phyloP scores from a whole-genome alignment of 2,329 filamentous ascomycete species.

The Arachnopeziza araneosa region DNA sequence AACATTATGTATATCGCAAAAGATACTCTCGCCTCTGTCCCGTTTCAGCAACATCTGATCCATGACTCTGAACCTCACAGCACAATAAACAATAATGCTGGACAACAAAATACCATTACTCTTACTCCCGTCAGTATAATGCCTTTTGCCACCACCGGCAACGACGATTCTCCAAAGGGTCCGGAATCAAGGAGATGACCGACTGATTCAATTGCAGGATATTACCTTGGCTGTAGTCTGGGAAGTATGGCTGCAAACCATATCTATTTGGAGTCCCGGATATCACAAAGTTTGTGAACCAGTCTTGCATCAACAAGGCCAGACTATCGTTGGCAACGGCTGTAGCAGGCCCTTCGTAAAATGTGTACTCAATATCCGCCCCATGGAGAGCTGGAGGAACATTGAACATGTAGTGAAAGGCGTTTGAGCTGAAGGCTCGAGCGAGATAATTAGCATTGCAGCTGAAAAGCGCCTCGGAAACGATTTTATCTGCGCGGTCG shows the following conservation, averaged over 20 bases:
- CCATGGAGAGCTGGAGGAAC: conserved; percentile 47
- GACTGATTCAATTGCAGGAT: not conserved
- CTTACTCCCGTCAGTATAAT: conserved; percentile 2
- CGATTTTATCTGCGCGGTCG: conserved; percentile 34
- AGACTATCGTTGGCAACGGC: conserved; percentile 20
- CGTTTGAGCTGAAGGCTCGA: conserved; percentile 39
- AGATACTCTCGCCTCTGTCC: too few relatives aligned
- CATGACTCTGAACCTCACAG: not conserved
- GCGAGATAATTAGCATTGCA: conserved; percentile 48
- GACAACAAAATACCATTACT: not conserved
- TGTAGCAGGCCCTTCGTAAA: conserved; percentile 35
- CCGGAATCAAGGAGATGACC: conserved; percentile 1
- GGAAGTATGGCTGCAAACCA: conserved; percentile 14
- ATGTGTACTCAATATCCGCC: conserved; percentile 45
- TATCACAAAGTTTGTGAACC: conserved; percentile 32
- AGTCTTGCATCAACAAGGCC: conserved; percentile 33
- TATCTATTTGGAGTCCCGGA: conserved; percentile 8
- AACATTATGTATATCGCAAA: too few relatives aligned
- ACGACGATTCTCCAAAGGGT: conserved; percentile 22
- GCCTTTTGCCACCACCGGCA: conserved; percentile 31
- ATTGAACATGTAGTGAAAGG: conserved; percentile 46
- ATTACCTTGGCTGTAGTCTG: conserved; percentile 9
- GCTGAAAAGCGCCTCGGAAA: conserved; percentile 29
- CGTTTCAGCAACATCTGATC: too few relatives aligned
- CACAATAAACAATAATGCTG: not conserved